A percentile compares a stretch with the other conserved stretches of the same genome.
These are phyloP conservation scores for Trichomonascaceae sp. DNA, from an alignment of 1,139 yeast genomes.

Conservation along the genomic window DNA sequence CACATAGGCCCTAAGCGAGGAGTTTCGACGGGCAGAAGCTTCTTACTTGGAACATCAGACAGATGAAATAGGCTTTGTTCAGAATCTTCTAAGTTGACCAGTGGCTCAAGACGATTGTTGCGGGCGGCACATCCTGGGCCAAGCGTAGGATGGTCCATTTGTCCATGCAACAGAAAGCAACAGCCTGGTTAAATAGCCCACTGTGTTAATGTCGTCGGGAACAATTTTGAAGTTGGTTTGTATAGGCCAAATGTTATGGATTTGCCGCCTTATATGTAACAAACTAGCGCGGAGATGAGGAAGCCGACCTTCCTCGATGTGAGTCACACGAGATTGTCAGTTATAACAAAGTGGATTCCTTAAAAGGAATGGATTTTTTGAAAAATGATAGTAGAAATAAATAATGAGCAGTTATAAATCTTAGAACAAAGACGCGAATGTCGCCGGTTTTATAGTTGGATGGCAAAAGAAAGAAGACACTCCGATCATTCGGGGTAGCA, in stretches of 20 bases:
- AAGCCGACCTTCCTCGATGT: neutral
- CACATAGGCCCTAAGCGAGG: neutral
- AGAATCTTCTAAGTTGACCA: neutral
- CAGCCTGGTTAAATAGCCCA: neutral
- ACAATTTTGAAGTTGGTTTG: neutral
- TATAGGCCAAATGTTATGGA: neutral
- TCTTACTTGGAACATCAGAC: neutral
- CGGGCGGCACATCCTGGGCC: neutral
- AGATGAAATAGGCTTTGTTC: neutral
- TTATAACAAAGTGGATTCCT: no score
- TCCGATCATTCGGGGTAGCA: neutral
- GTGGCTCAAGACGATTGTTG: neutral
- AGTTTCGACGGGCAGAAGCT: neutral
- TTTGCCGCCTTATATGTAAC: neutral
- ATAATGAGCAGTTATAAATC: neutral
- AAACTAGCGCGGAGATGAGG: neutral
- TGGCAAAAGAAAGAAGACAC: neutral
- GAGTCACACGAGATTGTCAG: neutral
- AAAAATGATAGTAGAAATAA: neutral
- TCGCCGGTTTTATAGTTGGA: neutral
- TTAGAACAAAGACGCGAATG: neutral
- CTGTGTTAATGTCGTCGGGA: neutral
- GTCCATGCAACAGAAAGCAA: neutral
- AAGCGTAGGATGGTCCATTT: neutral
- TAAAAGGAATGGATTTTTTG: no score